Conservation (phyloP, 73 alveolate genomes). For the Tetrahymena malaccensis region DNA sequence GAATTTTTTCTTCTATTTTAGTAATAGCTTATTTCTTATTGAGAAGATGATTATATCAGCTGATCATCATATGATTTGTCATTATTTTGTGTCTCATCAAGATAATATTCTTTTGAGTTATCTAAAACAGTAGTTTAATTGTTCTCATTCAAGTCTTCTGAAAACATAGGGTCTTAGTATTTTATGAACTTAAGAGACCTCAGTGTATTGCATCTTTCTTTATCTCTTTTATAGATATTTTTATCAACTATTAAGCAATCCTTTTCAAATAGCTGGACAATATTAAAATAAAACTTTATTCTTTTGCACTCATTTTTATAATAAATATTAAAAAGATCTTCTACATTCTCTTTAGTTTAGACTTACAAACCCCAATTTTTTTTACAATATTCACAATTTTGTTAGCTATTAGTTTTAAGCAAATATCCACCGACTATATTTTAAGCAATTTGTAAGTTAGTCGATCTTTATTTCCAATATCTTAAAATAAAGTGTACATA, state of each 20-base stretch:
- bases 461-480: not conserved
- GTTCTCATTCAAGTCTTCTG: not conserved
- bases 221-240: not conserved
- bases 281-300: not conserved
- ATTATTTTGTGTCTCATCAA: too few species aligned
- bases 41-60: not conserved
- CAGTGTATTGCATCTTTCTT: not conserved
- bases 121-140: not conserved
- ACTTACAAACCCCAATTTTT: not conserved
- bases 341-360: not conserved
- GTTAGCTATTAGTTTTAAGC: not conserved
- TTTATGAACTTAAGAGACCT: too few species aligned
- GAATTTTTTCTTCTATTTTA: not conserved
- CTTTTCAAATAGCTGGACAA: not conserved
- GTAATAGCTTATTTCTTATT: not conserved
- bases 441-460: not conserved
- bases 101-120: not conserved
- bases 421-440: not conserved
- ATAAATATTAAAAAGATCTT: not conserved
- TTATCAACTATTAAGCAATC: not conserved
- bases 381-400: not conserved
- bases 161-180: not conserved
- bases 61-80: too few species aligned
- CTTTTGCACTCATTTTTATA: not conserved
- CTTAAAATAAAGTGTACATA: not conserved